Base-by-base conservation (phyloP, 768 basidiomycete species). In the Rickenella mellea region DNA sequence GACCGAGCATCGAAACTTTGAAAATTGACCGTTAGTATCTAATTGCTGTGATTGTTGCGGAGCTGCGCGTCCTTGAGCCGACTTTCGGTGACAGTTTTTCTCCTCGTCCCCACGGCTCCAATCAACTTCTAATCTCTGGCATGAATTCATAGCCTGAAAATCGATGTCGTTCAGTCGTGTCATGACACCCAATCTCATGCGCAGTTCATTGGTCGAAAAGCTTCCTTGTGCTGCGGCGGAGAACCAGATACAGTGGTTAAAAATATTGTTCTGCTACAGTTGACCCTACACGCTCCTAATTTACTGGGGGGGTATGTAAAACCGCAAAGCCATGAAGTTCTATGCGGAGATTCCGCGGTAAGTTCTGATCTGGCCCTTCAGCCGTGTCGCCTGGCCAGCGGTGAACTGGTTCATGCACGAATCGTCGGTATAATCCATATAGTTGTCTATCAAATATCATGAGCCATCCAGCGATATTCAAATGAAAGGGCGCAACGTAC, bases 341-440 rank as follows among this genome's bases (percentile, higher is more conserved):
- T 36, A 63, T 21, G 52, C 27, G 20, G 46, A 49, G 44, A 71
- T 55, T 28, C 63, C 58, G 46, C 69, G 65, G 57, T 70, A 73
- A 38, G 69, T 70, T 40, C 59, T 51, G 36, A 74, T 55, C 54
- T 72, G 70, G 25, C 51, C 51, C 46, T 57, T 50, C 39, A 68
- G 45, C 46, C 71, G 71, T 26, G 59, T 57, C 47, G 31, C 47
- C 36, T 73, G 50, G 14, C 51, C 71, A 35, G 58, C 26, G 25
- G 72, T 73, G 57, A 74, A 74, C 43, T 66, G 46, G 46, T 42
- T 62, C 70, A 71, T 73, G 65, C 73, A 75, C 43, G 61, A 52
- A 48, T 75, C 72, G 44, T 69, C 56, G 21, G 59, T 62, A 63
- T 72, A 74, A 55, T 74, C 73, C 73, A 75, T 73, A 62, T 61